Conservation (phyloP, 306 rosid genomes). For the Alnus glutinosa region DNA sequence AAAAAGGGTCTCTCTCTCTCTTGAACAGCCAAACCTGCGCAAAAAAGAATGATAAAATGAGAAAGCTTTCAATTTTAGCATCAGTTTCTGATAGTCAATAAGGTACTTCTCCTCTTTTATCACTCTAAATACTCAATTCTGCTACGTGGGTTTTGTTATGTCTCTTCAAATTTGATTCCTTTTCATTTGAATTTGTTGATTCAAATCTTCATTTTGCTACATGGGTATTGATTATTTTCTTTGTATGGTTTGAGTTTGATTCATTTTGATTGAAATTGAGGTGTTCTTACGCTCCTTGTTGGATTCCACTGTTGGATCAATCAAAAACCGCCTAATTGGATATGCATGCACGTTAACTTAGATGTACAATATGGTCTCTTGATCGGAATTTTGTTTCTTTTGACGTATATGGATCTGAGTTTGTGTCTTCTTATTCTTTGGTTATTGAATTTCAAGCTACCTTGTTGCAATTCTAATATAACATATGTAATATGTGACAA, state of each 20-base stretch:
- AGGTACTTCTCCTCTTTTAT: slow-evolving; percentile 43
- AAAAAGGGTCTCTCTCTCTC: slow-evolving; percentile 9
- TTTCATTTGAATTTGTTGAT: background rate
- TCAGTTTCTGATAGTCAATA: slow-evolving; percentile 26
- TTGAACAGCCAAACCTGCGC: slow-evolving; percentile 1
- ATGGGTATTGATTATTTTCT: slow-evolving; percentile 26
- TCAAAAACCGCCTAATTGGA: slow-evolving; percentile 17
- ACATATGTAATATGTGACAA: slow-evolving; percentile 8
- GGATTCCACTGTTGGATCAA: slow-evolving; percentile 29
- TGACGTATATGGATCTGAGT: slow-evolving; percentile 17
- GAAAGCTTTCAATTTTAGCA: slow-evolving; percentile 25
- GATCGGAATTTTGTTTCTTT: slow-evolving; percentile 14
- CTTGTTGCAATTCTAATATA: background rate
- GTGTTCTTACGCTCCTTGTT: background rate
- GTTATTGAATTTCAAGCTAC: slow-evolving; percentile 14
- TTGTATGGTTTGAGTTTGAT: background rate
- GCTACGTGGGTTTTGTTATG: background rate
- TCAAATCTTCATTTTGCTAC: slow-evolving; percentile 10
- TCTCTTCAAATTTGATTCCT: background rate
- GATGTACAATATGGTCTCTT: slow-evolving; percentile 18
- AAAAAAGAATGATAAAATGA: slow-evolving; percentile 23
- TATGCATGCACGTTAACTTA: slow-evolving; percentile 27
- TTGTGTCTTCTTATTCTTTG: background rate
- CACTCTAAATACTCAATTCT: slow-evolving; percentile 1
- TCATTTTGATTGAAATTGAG: slow-evolving; percentile 10